A percentile compares a stretch with the other conserved stretches of the same genome.
Conservation (phyloP, 257 asterid species). For the Solanum chmielewskii region DNA sequence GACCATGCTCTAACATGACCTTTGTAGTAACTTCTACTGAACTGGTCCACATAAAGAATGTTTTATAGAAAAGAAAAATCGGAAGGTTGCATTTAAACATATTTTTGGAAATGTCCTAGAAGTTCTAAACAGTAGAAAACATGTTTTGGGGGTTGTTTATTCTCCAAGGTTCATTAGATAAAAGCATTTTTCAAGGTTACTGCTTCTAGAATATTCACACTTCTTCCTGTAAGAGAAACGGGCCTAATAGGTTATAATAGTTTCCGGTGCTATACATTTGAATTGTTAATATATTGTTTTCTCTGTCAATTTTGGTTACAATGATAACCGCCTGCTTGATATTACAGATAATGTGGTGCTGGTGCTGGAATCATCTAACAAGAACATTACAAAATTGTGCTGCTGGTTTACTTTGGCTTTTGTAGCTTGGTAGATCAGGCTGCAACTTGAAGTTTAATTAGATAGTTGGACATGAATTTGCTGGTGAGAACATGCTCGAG, state of each 20-base stretch:
- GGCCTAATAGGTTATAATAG: background rate
- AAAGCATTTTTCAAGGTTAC: background rate
- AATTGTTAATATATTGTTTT: background rate
- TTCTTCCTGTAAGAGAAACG: background rate
- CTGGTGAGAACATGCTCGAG: conserved; percentile 67
- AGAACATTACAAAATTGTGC: background rate
- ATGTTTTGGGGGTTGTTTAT: background rate
- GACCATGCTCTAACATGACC: background rate
- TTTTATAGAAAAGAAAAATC: background rate
- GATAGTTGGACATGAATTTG: conserved; percentile 54
- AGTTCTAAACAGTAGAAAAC: background rate
- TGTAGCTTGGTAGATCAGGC: conserved; percentile 19
- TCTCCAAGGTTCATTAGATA: background rate
- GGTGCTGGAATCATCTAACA: background rate
- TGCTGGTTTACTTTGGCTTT: background rate
- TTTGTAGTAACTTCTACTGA: background rate
- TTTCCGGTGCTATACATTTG: background rate
- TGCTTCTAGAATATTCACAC: background rate
- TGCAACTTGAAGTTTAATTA: conserved; percentile 12
- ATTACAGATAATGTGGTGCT: background rate
- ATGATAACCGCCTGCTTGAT: background rate
- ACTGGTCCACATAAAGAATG: background rate
- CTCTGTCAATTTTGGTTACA: background rate
- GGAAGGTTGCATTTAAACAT: background rate
- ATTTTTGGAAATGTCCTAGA: background rate